Conservation (phyloP, 2,329 filamentous ascomycete genomes). For the Sporothrix curviconia region DNA sequence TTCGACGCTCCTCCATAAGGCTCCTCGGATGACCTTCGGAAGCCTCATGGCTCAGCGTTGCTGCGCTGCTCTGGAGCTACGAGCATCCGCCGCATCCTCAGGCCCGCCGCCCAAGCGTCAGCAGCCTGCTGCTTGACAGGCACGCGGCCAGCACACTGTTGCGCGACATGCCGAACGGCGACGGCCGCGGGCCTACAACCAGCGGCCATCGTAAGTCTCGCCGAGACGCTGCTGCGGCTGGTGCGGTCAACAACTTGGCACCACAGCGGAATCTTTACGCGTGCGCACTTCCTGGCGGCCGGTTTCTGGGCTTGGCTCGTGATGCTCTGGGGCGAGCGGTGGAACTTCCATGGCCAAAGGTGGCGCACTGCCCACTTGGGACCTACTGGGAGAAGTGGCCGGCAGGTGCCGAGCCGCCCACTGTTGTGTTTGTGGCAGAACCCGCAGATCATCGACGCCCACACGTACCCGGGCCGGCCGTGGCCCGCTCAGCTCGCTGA, state of each 20-base stretch:
- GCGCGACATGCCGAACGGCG: slow-evolving; percentile 14
- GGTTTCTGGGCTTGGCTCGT: slow-evolving; percentile 71
- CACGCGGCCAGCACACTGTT: slow-evolving; percentile 11
- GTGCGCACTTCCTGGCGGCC: slow-evolving; percentile 61
- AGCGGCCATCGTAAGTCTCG: slow-evolving; percentile 21
- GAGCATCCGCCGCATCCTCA: not conserved
- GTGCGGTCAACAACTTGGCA: slow-evolving; percentile 42
- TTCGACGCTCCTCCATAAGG: slow-evolving; percentile 13
- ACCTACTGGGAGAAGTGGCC: slow-evolving; percentile 91
- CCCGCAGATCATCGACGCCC: slow-evolving; percentile 85
- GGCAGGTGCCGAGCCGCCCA: slow-evolving; percentile 69
- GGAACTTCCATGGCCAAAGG: slow-evolving; percentile 63
- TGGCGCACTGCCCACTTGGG: slow-evolving; percentile 73
- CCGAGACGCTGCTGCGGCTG: slow-evolving; percentile 20
- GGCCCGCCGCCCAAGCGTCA: not conserved
- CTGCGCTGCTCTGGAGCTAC: slow-evolving; percentile 29
- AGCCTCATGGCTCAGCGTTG: slow-evolving; percentile 24
- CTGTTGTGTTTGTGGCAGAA: slow-evolving; percentile 79
- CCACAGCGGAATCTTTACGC: slow-evolving; percentile 48
- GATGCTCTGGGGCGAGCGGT: slow-evolving; percentile 79
- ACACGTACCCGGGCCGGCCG: slow-evolving; percentile 82
- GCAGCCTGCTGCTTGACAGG: slow-evolving; percentile 13
- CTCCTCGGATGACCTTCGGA: slow-evolving; percentile 30
- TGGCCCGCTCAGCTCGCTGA: slow-evolving; percentile 50
- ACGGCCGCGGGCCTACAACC: slow-evolving; percentile 15